These are phyloP conservation scores for Hyphopichia fennica DNA, from an alignment of 1,139 yeast genomes.

Conservation along the genomic window DNA sequence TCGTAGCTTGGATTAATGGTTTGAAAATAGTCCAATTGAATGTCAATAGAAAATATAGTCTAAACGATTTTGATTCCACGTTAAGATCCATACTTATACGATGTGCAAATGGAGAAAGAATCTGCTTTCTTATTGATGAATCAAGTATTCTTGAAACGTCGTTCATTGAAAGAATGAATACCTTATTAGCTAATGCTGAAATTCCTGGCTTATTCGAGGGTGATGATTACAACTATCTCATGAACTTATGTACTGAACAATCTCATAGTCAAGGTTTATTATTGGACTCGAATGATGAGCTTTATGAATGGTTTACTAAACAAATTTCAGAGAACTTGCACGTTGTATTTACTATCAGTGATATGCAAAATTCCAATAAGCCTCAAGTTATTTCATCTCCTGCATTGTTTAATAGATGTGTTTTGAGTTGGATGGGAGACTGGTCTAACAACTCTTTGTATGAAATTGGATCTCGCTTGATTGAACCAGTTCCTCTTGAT, in stretches of 20 bases:
- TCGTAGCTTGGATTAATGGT: conserved; percentile 94
- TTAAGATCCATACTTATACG: conserved; percentile 52
- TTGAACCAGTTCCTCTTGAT: conserved; percentile 54
- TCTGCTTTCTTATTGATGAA: conserved; percentile 81
- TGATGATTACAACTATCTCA: conserved; percentile 58
- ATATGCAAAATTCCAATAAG: conserved; percentile 40
- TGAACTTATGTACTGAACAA: conserved; percentile 59
- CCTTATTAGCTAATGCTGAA: conserved; percentile 87
- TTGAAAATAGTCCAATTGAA: conserved; percentile 58
- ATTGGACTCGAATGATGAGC: conserved; percentile 70
- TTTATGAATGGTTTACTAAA: conserved; percentile 70
- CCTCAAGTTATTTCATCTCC: conserved; percentile 69
- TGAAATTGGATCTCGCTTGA: conserved; percentile 48
- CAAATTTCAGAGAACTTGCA: conserved; percentile 75
- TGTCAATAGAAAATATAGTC: conserved; percentile 54
- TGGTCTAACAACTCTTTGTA: conserved; percentile 60
- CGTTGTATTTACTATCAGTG: conserved; percentile 76
- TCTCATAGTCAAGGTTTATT: conserved; percentile 61
- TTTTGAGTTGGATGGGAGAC: conserved; percentile 84
- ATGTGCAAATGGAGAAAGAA: conserved; percentile 56
- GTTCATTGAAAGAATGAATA: conserved; percentile 89
- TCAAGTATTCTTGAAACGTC: conserved; percentile 74
- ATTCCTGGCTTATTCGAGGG: conserved; percentile 88
- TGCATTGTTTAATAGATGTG: conserved; percentile 89
- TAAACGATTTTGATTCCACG: conserved; percentile 67